These are phyloP conservation scores for Verbena officinalis DNA, from an alignment of 257 asterid species.

Conservation along the genomic window DNA sequence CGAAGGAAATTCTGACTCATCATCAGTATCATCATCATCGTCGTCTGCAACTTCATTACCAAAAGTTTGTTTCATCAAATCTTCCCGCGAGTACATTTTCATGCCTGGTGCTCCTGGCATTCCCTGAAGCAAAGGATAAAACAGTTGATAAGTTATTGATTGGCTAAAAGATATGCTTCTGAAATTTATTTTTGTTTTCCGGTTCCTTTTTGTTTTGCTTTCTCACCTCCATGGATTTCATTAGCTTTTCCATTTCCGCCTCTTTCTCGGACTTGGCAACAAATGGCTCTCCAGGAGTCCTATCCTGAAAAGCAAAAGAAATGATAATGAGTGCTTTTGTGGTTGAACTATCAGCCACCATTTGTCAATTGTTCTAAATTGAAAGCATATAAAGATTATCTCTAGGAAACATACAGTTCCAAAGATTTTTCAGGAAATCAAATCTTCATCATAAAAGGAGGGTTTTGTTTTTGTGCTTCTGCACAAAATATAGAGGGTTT, in stretches of 20 bases:
- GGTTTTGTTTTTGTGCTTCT: too few species aligned
- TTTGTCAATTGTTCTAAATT: background rate
- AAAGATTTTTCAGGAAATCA: background rate
- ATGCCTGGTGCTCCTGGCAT: slow-evolving; percentile 96
- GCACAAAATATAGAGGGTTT: too few species aligned
- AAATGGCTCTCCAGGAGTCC: slow-evolving; percentile 86
- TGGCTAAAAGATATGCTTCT: background rate
- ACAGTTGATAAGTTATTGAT: background rate
- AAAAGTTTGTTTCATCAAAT: slow-evolving; percentile 75
- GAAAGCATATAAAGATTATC: background rate
- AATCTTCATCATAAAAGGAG: too few species aligned
- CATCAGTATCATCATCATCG: slow-evolving; percentile 57
- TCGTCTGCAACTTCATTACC: slow-evolving; percentile 76
- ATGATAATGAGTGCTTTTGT: too few species aligned
- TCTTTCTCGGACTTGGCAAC: slow-evolving; percentile 81
- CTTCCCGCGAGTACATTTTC: slow-evolving; percentile 97
- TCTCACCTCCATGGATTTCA: slow-evolving; percentile 91
- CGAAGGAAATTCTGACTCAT: slow-evolving; percentile 60
- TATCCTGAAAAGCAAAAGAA: slow-evolving; percentile 52
- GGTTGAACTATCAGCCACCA: background rate
- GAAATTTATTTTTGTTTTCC: background rate
- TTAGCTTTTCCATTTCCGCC: slow-evolving; percentile 86
- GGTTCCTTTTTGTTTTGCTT: background rate
- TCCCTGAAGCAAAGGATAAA: slow-evolving; percentile 49
- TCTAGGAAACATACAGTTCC: background rate